phyloP scores from a whole-genome alignment of 805 yeast species.

The Ogataea saltuana region DNA sequence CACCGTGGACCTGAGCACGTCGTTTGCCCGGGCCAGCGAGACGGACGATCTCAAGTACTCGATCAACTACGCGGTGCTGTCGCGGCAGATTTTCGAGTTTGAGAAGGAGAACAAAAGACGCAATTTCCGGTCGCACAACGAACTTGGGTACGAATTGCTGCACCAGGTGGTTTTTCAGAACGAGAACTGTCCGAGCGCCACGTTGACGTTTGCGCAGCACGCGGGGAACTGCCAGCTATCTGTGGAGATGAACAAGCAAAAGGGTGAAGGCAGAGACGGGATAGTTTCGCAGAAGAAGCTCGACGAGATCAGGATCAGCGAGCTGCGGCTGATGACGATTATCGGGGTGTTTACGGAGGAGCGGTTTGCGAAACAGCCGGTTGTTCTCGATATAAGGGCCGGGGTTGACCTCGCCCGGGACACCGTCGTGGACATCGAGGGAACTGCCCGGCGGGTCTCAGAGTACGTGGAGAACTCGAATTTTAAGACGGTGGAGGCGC shows the following conservation, averaged over 20 bases:
- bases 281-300: background rate
- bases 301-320: conserved; percentile 41
- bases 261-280: background rate
- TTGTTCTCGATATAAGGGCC: conserved; percentile 59
- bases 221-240: conserved; percentile 10
- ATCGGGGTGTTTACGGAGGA: conserved; percentile 95
- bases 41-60: conserved; percentile 82
- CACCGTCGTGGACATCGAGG: conserved; percentile 39
- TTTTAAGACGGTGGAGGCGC: conserved; percentile 92
- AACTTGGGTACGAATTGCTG: conserved; percentile 32
- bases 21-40: conserved; percentile 70
- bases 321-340: conserved; percentile 65
- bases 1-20: conserved; percentile 61
- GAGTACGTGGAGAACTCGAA: conserved; percentile 72
- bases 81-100: conserved; percentile 58
- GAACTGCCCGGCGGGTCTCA: conserved; percentile 49
- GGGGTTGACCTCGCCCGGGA: conserved; percentile 24
- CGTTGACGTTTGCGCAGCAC: conserved; percentile 16
- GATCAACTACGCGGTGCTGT: conserved; percentile 83
- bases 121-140: conserved; percentile 45
- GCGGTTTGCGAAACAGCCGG: conserved; percentile 76
- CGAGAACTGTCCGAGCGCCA: conserved; percentile 20
- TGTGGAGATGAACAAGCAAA: conserved; percentile 13
- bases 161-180: conserved; percentile 21
- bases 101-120: conserved; percentile 44